Evolutionary conservation across 2,329 filamentous ascomycete genomes (phyloP).

Genomic region (Elsinoe australis): DNA sequence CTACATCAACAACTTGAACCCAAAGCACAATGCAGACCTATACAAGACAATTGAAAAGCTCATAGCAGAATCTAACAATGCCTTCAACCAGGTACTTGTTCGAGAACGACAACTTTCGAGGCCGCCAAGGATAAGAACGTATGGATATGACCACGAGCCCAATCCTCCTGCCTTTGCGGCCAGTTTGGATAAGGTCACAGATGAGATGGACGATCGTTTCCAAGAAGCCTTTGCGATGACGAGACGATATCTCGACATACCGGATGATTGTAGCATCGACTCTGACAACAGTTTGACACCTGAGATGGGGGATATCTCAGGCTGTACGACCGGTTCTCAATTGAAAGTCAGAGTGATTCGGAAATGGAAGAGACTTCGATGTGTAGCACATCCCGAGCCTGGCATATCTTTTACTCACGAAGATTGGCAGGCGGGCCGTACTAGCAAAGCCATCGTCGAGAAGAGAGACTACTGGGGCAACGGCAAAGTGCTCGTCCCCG

Average conservation of each 20-base stretch:
- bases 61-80: constrained; percentile 10
- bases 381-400: constrained; percentile 9
- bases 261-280: background rate
- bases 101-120: constrained; percentile 1
- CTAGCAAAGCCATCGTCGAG: background rate
- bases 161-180: background rate
- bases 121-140: constrained; percentile 12
- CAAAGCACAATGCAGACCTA: background rate
- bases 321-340: background rate
- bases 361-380: background rate
- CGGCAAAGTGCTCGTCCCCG: background rate
- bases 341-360: background rate
- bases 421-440: constrained; percentile 15
- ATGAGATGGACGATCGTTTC: background rate
- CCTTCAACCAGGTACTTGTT: constrained; percentile 20
- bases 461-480: background rate
- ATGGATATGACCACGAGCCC: constrained; percentile 4
- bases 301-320: background rate
- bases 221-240: constrained; percentile 11
- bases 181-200: constrained; percentile 6
- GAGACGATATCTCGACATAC: constrained; percentile 9
- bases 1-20: constrained; percentile 20
- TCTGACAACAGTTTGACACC: background rate
- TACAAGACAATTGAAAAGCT: constrained; percentile 19
- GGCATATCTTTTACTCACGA: constrained; percentile 16